Conservation (phyloP, 768 basidiomycete genomes). For the Rhodosporidiobolus odoratus region DNA sequence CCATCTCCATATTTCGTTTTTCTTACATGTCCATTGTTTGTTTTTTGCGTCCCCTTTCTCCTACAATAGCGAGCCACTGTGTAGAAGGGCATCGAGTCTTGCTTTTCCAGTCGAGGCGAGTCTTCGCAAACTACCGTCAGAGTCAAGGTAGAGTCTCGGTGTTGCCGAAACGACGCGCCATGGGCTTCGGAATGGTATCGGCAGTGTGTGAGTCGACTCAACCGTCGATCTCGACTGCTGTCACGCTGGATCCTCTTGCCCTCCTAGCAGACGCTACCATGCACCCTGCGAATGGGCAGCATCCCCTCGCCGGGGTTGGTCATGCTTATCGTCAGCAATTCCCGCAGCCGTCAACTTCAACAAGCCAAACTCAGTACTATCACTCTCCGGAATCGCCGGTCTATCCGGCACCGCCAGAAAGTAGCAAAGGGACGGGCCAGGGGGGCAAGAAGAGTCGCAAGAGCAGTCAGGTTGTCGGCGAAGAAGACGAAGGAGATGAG, state of each 20-base stretch:
- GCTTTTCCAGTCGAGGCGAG: no score
- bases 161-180: no score
- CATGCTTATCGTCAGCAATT: neutral
- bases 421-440: neutral
- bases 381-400: neutral
- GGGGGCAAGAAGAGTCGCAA: conserved; percentile 1
- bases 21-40: neutral
- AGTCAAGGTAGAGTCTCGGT: no score
- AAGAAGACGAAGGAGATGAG: neutral
- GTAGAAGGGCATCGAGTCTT: neutral
- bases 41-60: neutral
- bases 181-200: no score
- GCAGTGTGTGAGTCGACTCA: no score
- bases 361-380: neutral
- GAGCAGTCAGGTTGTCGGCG: neutral
- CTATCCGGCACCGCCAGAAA: no score
- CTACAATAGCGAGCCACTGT: neutral
- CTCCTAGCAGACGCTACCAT: neutral
- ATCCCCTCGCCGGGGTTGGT: conserved; percentile 24
- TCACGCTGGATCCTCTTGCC: neutral
- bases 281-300: neutral
- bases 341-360: neutral
- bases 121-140: no score
- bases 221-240: no score
- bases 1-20: neutral